These are phyloP conservation scores for Oenanthe javanica DNA, from an alignment of 140 eudicot species.

Conservation along the genomic window DNA sequence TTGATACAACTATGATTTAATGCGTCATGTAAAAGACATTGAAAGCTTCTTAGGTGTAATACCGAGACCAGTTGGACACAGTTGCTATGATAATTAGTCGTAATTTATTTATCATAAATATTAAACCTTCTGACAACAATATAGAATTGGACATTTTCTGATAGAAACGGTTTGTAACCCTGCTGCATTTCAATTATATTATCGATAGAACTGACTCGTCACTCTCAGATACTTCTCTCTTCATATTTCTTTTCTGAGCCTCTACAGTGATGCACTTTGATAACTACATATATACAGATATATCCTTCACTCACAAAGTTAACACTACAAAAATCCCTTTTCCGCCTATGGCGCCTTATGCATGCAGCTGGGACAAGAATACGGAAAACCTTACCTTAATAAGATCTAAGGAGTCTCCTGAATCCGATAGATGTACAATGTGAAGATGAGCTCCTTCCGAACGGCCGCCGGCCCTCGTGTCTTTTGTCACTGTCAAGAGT, in stretches of 20 bases:
- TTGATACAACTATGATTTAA: neutral
- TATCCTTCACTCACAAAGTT: neutral
- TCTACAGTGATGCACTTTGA: neutral
- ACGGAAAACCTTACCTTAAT: constrained; percentile 42
- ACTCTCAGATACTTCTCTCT: neutral
- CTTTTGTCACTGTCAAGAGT: constrained; percentile 58
- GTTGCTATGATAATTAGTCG: neutral
- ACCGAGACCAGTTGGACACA: neutral
- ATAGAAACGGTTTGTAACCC: neutral
- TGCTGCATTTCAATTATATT: neutral
- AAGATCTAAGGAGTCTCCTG: constrained; percentile 61
- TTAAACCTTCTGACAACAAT: neutral
- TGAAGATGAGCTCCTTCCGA: constrained; percentile 98
- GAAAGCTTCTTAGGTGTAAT: neutral
- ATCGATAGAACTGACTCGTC: neutral
- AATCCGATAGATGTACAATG: constrained; percentile 93
- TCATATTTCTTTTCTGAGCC: neutral
- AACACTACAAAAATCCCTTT: neutral
- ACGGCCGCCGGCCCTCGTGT: constrained; percentile 67
- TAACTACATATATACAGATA: neutral
- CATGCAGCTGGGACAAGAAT: neutral
- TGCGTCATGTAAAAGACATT: neutral
- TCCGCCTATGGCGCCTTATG: neutral
- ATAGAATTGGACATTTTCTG: neutral
- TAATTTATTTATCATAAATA: neutral